A percentile compares a stretch with the other conserved stretches of the same genome.
These are phyloP conservation scores for Wallacemonas sp. DNA, from an alignment of 208 protist species.

Conservation along the genomic window DNA sequence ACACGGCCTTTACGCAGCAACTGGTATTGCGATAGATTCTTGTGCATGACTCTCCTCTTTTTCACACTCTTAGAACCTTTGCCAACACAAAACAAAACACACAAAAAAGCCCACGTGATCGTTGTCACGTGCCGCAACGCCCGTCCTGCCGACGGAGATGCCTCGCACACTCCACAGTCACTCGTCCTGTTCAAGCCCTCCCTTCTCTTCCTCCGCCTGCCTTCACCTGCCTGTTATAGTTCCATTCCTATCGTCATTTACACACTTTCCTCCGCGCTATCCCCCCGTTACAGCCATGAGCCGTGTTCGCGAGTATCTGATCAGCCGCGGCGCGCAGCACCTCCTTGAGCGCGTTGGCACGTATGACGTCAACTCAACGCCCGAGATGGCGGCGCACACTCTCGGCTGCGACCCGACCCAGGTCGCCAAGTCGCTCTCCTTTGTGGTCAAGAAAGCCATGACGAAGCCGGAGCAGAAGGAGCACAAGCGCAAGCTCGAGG, in stretches of 20 bases:
- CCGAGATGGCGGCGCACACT: slow-evolving; percentile 40
- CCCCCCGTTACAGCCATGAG: slow-evolving; percentile 16
- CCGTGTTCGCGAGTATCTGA: slow-evolving; percentile 35
- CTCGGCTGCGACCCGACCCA: slow-evolving; percentile 41
- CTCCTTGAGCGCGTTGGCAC: slow-evolving; percentile 44
- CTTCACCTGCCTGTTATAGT: no score
- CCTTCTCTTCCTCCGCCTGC: no score
- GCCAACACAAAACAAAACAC: neutral
- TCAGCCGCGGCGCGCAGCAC: slow-evolving; percentile 20
- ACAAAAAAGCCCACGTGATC: neutral
- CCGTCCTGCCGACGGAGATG: no score
- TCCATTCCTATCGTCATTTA: no score
- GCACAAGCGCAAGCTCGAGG: slow-evolving; percentile 16
- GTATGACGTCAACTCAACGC: slow-evolving; percentile 45
- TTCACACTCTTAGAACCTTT: no score
- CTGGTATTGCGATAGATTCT: slow-evolving; percentile 28
- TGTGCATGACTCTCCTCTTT: neutral
- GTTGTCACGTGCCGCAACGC: no score
- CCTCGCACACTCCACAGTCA: no score
- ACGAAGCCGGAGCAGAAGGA: slow-evolving; percentile 25
- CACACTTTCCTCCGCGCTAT: neutral
- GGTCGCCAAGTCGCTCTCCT: slow-evolving; percentile 63
- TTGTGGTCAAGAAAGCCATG: slow-evolving; percentile 34
- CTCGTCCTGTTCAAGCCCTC: no score
- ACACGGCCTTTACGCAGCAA: slow-evolving; percentile 35